Evolutionary conservation across 805 yeast genomes (phyloP).

Genomic region (Candida chilensis): DNA sequence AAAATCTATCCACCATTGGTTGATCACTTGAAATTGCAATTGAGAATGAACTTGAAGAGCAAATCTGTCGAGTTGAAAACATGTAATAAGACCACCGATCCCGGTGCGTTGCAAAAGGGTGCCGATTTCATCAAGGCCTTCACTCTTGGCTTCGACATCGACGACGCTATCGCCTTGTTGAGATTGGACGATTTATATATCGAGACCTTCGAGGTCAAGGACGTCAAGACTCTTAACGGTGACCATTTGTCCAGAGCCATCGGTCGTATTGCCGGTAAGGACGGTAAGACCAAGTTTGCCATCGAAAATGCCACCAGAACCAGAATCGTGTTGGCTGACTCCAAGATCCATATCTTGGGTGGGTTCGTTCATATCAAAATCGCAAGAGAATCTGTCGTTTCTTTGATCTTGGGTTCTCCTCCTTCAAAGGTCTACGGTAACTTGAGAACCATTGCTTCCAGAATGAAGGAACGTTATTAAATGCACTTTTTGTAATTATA

Average conservation of each 20-base stretch:
- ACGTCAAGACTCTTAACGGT: slow-evolving; percentile 90
- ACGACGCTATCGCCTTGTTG: slow-evolving; percentile 90
- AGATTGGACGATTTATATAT: slow-evolving; percentile 94
- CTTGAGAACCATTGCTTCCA: slow-evolving; percentile 90
- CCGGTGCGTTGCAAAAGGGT: slow-evolving; percentile 94
- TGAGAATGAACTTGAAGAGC: slow-evolving; percentile 87
- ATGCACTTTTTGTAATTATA: no score
- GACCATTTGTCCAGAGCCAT: slow-evolving; percentile 98
- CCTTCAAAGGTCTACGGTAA: slow-evolving; percentile 98
- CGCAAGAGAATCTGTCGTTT: slow-evolving; percentile 97
- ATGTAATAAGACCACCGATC: slow-evolving; percentile 74
- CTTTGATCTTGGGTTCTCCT: slow-evolving; percentile 92
- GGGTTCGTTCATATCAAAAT: slow-evolving; percentile 95
- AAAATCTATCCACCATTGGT: slow-evolving; percentile 94
- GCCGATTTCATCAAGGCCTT: slow-evolving; percentile 96
- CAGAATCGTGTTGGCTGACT: slow-evolving; percentile 93
- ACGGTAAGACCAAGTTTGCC: slow-evolving; percentile 97
- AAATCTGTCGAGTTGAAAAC: slow-evolving; percentile 85
- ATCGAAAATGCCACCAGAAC: slow-evolving; percentile 98
- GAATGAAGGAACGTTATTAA: slow-evolving; percentile 92
- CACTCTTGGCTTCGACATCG: slow-evolving; percentile 92
- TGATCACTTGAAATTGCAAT: slow-evolving; percentile 90
- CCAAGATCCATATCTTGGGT: slow-evolving; percentile 93
- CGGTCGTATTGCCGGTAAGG: slow-evolving; percentile 99
- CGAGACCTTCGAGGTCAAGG: slow-evolving; percentile 95